Conservation (phyloP, 495 filamentous ascomycete genomes). For the Penicillium angulare region DNA sequence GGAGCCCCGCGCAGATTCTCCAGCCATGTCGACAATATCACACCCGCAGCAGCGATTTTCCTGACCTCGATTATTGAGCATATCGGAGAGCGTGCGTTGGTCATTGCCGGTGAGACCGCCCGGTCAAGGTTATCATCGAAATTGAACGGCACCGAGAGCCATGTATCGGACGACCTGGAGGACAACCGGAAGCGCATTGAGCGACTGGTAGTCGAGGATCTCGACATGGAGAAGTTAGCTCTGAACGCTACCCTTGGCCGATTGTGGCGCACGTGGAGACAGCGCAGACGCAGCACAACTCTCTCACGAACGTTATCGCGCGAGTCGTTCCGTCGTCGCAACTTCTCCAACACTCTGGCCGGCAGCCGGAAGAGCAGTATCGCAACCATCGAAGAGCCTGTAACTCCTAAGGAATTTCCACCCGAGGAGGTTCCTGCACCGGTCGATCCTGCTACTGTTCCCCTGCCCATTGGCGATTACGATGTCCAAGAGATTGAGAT, state of each 20-base stretch:
- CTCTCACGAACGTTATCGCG: conserved; percentile 39
- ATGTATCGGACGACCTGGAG: conserved; percentile 11
- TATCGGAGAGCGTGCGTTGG: conserved; percentile 85
- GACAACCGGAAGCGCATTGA: conserved; percentile 44
- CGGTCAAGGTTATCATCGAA: conserved; percentile 61
- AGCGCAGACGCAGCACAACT: conserved; percentile 56
- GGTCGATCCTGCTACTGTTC: conserved; percentile 53
- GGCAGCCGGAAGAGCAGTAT: conserved; percentile 42
- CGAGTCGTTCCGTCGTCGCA: conserved; percentile 45
- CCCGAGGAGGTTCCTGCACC: conserved; percentile 19
- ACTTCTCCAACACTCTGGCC: conserved; percentile 17
- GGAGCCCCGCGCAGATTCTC: conserved; percentile 53
- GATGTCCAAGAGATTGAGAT: conserved; percentile 75
- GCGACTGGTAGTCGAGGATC: conserved; percentile 78
- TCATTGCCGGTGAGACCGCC: conserved; percentile 85
- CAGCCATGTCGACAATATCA: conserved; percentile 66
- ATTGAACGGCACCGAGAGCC: conserved; percentile 24
- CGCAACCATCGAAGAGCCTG: conserved; percentile 33
- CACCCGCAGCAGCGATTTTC: conserved; percentile 92
- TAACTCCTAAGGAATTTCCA: conserved; percentile 22
- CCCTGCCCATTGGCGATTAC: conserved; percentile 63
- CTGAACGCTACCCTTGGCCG: conserved; percentile 83
- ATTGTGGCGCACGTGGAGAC: conserved; percentile 95
- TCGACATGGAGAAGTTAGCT: conserved; percentile 90
- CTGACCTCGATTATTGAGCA: conserved; percentile 92